Conservation (phyloP, 2,329 filamentous ascomycete genomes). For the Penicillium expansum region DNA sequence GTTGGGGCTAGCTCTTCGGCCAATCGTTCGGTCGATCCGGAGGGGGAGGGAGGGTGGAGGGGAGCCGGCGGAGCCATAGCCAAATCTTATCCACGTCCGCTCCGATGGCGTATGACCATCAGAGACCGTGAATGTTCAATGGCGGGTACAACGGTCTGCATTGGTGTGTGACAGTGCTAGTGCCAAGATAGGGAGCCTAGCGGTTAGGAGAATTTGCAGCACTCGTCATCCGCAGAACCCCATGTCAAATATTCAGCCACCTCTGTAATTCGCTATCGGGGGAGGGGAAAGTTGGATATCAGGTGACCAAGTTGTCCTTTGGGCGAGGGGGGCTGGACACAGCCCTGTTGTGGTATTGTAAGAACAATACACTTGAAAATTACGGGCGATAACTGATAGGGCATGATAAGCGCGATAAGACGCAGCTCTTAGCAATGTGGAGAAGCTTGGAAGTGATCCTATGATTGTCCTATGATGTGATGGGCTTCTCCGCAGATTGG, state of each 20-base stretch:
- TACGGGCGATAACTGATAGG: slow-evolving; percentile 10
- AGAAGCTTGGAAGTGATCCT: slow-evolving; percentile 7
- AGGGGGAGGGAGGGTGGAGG: slow-evolving; percentile 28
- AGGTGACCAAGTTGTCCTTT: slow-evolving; percentile 15
- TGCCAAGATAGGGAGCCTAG: slow-evolving; percentile 7
- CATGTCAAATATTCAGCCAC: slow-evolving; percentile 14
- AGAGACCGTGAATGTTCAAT: slow-evolving; percentile 35
- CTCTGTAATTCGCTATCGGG: slow-evolving; percentile 4
- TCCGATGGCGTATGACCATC: slow-evolving; percentile 30
- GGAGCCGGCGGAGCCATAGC: slow-evolving; percentile 30
- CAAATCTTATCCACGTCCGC: slow-evolving; percentile 36
- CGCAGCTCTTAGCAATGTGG: slow-evolving; percentile 15
- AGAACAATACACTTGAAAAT: not conserved
- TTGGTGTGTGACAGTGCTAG: slow-evolving; percentile 29
- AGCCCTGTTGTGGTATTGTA: not conserved
- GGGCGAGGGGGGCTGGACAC: slow-evolving; percentile 3
- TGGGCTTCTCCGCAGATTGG: slow-evolving; percentile 8
- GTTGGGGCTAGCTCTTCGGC: slow-evolving; percentile 39
- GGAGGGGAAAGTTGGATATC: slow-evolving; percentile 11
- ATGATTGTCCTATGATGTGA: slow-evolving; percentile 11
- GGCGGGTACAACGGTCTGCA: slow-evolving; percentile 35
- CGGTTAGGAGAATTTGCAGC: slow-evolving; percentile 5
- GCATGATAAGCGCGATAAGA: slow-evolving; percentile 19
- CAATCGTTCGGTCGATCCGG: slow-evolving; percentile 35
- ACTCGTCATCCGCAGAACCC: slow-evolving; percentile 5